Evolutionary conservation across 352 stramenopile genomes (phyloP).

Genomic region (Aphanomyces cochlioides): DNA sequence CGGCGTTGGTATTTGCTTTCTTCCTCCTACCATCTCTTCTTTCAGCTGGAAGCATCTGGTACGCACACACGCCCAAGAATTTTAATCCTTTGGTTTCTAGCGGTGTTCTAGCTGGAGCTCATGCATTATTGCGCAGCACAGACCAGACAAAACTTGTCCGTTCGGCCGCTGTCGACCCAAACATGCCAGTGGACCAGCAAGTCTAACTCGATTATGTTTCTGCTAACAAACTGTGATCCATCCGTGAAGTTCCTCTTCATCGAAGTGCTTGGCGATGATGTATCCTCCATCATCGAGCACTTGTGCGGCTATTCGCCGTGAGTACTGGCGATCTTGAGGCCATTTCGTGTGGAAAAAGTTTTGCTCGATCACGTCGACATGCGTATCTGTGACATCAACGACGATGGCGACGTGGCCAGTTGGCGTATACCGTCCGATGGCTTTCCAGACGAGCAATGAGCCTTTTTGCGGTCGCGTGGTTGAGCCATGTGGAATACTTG

Average conservation of each 20-base stretch:
- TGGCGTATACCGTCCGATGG: neutral
- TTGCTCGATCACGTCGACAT: constrained; percentile 28
- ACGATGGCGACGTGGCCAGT: constrained; percentile 26
- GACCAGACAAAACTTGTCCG: constrained; percentile 47
- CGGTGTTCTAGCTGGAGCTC: neutral
- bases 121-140: constrained; percentile 20
- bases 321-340: constrained; percentile 9
- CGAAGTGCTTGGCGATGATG: constrained; percentile 33
- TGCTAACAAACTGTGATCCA: neutral
- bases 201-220: constrained; percentile 36
- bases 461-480: constrained; percentile 9
- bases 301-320: constrained; percentile 2
- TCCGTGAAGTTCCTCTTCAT: constrained; percentile 31
- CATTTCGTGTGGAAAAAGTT: constrained; percentile 21
- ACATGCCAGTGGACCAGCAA: constrained; percentile 40
- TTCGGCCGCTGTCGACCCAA: constrained; percentile 26
- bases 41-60: constrained; percentile 17
- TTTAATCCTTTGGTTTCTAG: constrained; percentile 15
- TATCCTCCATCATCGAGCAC: neutral
- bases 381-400: constrained; percentile 10
- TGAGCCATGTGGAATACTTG: neutral
- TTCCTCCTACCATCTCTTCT: constrained; percentile 23
- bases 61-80: neutral
- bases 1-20: constrained; percentile 18
- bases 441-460: constrained; percentile 17